Evolutionary conservation across 2,329 filamentous ascomycete genomes (phyloP).

Genomic region (Nannizzia gypsea): DNA sequence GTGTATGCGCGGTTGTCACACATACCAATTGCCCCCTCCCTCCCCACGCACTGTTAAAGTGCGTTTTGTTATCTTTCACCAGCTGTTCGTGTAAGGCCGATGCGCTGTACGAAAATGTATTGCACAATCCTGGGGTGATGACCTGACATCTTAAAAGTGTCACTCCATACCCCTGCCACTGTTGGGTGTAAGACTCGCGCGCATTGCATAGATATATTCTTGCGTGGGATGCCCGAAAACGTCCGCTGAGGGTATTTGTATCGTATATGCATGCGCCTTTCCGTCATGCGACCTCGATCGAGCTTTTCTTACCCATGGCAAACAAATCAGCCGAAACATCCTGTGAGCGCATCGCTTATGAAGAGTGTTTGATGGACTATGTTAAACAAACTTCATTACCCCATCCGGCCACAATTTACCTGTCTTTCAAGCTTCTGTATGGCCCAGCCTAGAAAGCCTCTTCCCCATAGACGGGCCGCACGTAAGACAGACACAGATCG

Average conservation of each 20-base stretch:
- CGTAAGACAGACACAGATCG: slow-evolving; percentile 5
- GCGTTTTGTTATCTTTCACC: slow-evolving; percentile 1
- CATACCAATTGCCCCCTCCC: background rate
- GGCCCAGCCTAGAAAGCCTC: background rate
- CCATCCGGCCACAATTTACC: slow-evolving; percentile 2
- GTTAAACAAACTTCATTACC: slow-evolving; percentile 3
- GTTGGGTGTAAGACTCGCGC: background rate
- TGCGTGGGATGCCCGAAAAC: slow-evolving; percentile 1
- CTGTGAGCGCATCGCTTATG: background rate
- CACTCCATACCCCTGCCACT: background rate
- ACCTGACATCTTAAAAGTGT: background rate
- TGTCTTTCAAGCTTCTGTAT: slow-evolving; percentile 1
- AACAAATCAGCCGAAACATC: slow-evolving; percentile 2
- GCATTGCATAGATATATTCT: background rate
- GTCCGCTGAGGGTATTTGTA: background rate
- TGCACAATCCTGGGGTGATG: background rate
- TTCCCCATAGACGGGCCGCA: slow-evolving; percentile 6
- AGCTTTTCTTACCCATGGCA: background rate
- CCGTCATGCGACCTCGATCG: slow-evolving; percentile 4
- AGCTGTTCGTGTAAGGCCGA: slow-evolving; percentile 2
- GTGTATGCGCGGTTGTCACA: slow-evolving; percentile 3
- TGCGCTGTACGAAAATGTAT: background rate
- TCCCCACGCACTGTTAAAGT: background rate
- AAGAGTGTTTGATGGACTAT: background rate
- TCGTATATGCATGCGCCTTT: slow-evolving; percentile 3